A percentile compares a stretch with the other conserved stretches of the same genome.
phyloP scores from a whole-genome alignment of 2,329 filamentous ascomycete species.

The Fusarium abutilonis region DNA sequence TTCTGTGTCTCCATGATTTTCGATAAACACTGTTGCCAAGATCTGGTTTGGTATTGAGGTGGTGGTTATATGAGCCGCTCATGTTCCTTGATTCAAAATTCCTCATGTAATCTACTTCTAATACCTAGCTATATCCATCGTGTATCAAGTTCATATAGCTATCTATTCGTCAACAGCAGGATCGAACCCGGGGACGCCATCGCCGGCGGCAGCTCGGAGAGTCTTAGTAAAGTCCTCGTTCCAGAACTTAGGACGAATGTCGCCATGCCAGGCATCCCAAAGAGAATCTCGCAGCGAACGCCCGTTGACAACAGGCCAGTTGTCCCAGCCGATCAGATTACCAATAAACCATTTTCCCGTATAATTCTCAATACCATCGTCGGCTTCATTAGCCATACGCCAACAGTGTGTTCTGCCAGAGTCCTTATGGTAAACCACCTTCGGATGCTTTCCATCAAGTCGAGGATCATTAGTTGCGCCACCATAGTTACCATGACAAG shows the following conservation, averaged over 20 bases:
- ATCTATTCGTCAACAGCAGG: conserved; percentile 11
- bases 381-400: conserved; percentile 45
- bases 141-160: no score
- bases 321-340: conserved; percentile 35
- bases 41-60: no score
- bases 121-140: no score
- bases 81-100: no score
- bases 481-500: conserved; percentile 19
- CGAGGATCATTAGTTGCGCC: conserved; percentile 10
- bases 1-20: no score
- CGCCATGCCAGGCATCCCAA: conserved; percentile 19
- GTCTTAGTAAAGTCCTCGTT: conserved; percentile 17
- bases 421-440: conserved; percentile 54
- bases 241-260: conserved; percentile 23
- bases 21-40: no score
- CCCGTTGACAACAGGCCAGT: conserved; percentile 39
- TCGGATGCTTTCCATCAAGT: conserved; percentile 43
- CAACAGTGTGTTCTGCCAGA: conserved; percentile 49
- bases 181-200: conserved; percentile 22
- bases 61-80: no score
- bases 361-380: conserved; percentile 48
- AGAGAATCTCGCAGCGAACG: conserved; percentile 12
- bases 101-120: no score
- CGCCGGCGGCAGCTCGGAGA: conserved; percentile 18
- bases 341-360: conserved; percentile 50